These are phyloP conservation scores for Tylopilus plumbeoviolaceoides DNA, from an alignment of 768 basidiomycete species.

Conservation along the genomic window DNA sequence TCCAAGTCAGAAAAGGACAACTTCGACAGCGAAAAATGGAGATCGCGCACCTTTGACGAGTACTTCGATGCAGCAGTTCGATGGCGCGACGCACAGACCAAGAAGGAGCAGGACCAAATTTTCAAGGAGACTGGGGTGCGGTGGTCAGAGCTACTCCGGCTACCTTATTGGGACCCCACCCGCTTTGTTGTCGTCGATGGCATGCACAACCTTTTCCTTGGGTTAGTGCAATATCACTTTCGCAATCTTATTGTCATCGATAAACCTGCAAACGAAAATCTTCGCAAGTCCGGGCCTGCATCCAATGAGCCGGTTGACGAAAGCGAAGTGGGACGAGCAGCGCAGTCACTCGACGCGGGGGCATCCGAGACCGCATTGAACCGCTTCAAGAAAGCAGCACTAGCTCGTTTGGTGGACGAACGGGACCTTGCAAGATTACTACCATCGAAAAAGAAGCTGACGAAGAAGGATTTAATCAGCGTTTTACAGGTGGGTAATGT, in stretches of 20 bases:
- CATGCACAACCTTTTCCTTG: slow-evolving; percentile 37
- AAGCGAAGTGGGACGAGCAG: not conserved
- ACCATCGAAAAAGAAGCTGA: too few relatives aligned
- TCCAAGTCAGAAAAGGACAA: not conserved
- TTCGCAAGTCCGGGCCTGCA: not conserved
- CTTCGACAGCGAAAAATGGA: not conserved
- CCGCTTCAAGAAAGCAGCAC: too few relatives aligned
- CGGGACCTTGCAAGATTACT: too few relatives aligned
- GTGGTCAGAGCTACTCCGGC: slow-evolving; percentile 23
- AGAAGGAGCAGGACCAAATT: too few relatives aligned
- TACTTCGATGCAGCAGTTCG: too few relatives aligned
- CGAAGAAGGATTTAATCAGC: too few relatives aligned
- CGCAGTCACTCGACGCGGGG: not conserved
- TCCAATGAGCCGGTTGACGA: not conserved
- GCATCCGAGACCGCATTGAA: not conserved
- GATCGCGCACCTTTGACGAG: too few relatives aligned
- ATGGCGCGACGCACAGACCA: too few relatives aligned
- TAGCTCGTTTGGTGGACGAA: too few relatives aligned
- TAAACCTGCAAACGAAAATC: not conserved
- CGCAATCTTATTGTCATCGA: slow-evolving; percentile 7
- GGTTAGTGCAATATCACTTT: slow-evolving; percentile 7
- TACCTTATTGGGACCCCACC: slow-evolving; percentile 36
- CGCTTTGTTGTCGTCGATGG: slow-evolving; percentile 30
- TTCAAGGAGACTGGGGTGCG: too few relatives aligned
- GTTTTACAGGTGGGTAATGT: too few relatives aligned